Evolutionary conservation across 441 rosid genomes (phyloP).

Genomic region (Breynia disticha): DNA sequence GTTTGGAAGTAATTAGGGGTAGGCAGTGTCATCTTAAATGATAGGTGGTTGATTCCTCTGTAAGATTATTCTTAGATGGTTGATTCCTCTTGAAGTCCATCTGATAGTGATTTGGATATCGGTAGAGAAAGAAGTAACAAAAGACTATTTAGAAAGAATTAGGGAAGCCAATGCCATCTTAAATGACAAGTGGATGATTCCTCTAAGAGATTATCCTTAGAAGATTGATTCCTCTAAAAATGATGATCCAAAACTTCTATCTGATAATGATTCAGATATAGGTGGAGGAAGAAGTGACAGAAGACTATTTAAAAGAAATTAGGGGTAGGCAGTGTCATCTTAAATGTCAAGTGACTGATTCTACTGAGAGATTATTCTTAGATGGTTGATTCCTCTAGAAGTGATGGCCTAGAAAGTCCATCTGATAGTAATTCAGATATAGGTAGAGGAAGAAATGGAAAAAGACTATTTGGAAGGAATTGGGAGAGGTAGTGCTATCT

Average conservation of each 20-base stretch:
- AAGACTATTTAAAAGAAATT: too few species aligned
- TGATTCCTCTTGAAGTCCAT: slow-evolving; percentile 33
- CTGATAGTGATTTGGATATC: slow-evolving; percentile 47
- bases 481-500: too few species aligned
- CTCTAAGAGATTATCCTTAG: slow-evolving; percentile 38
- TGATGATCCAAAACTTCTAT: slow-evolving; percentile 26
- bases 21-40: slow-evolving; percentile 39
- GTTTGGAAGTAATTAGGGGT: too few species aligned
- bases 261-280: slow-evolving; percentile 47
- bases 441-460: too few species aligned
- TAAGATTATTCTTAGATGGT: slow-evolving; percentile 37
- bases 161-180: slow-evolving; percentile 54
- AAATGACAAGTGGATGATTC: slow-evolving; percentile 56
- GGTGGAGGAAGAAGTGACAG: too few species aligned
- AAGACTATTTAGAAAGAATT: slow-evolving; percentile 77
- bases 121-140: slow-evolving; percentile 76
- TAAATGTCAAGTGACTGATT: too few species aligned
- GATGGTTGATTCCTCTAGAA: too few species aligned
- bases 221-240: slow-evolving; percentile 35
- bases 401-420: too few species aligned
- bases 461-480: too few species aligned
- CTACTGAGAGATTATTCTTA: too few species aligned
- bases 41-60: slow-evolving; percentile 58
- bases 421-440: too few species aligned
- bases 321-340: too few species aligned